Conservation (phyloP, 2,329 filamentous ascomycete species). For the Phialophora chinensis region DNA sequence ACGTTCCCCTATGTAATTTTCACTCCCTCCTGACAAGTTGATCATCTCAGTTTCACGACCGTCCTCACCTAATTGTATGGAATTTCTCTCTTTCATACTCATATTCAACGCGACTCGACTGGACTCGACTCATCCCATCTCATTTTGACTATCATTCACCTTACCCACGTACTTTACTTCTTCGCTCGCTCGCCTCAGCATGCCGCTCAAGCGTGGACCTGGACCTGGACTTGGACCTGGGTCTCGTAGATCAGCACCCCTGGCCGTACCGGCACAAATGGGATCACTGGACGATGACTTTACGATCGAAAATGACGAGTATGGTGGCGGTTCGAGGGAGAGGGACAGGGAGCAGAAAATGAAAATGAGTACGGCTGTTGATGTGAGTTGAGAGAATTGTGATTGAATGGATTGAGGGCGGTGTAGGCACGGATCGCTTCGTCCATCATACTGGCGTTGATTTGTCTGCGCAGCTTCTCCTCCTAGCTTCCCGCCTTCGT, state of each 20-base stretch:
- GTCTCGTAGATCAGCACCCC: neutral
- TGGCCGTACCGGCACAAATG: neutral
- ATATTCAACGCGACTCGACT: neutral
- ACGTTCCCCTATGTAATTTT: neutral
- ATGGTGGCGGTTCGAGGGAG: slow-evolving; percentile 5
- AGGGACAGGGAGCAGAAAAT: slow-evolving; percentile 21
- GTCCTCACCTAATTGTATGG: neutral
- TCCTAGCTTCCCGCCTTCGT: too few species aligned
- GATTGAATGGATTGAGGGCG: neutral
- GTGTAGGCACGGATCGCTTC: too few species aligned
- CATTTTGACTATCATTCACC: neutral
- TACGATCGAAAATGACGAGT: neutral
- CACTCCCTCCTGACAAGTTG: neutral
- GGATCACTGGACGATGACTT: neutral
- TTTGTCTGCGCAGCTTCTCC: too few species aligned
- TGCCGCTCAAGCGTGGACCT: neutral
- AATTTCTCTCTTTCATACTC: neutral
- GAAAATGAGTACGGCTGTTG: slow-evolving; percentile 25
- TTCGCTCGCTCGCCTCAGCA: neutral
- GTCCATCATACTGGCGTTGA: too few species aligned
- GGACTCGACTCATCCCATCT: neutral
- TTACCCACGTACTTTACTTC: neutral
- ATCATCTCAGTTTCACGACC: neutral
- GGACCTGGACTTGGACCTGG: neutral
- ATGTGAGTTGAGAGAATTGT: slow-evolving; percentile 28